Conservation (phyloP, 2,329 filamentous ascomycete genomes). For the Chaetomium globosum region DNA sequence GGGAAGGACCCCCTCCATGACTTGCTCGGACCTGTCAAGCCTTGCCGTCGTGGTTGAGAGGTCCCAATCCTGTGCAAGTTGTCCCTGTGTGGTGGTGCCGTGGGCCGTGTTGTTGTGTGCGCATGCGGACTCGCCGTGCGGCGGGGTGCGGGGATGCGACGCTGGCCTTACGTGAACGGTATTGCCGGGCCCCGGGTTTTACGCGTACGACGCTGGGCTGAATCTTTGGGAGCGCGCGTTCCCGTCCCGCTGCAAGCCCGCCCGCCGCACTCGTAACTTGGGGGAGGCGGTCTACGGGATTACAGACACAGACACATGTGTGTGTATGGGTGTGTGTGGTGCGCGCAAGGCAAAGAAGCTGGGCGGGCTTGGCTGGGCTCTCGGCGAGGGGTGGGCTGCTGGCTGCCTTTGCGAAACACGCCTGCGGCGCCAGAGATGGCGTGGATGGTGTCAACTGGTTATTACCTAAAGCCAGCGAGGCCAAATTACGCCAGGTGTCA, state of each 20-base stretch:
- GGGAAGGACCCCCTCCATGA: conserved; percentile 1
- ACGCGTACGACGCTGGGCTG: conserved; percentile 14
- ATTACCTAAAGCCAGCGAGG: conserved; percentile 3
- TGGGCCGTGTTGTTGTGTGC: background rate
- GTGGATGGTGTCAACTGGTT: conserved; percentile 29
- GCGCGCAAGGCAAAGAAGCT: background rate
- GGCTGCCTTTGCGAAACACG: conserved; percentile 16
- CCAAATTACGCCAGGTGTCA: conserved; percentile 19
- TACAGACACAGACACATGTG: background rate
- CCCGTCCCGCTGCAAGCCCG: background rate
- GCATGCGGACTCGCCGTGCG: conserved; percentile 24
- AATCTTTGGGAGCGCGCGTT: conserved; percentile 5
- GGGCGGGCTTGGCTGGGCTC: background rate
- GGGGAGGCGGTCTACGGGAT: background rate
- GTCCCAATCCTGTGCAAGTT: background rate
- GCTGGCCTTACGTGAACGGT: conserved; percentile 23
- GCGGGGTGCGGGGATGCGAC: conserved; percentile 26
- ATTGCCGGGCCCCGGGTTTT: conserved; percentile 12
- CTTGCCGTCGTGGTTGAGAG: background rate
- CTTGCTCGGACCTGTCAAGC: background rate
- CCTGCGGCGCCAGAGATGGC: conserved; percentile 28
- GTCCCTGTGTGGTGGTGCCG: background rate
- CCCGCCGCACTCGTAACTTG: background rate
- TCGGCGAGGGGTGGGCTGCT: background rate
- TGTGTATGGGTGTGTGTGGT: background rate